Percentiles rank a stretch among this genome's conserved stretches.
These are phyloP conservation scores for Sclerotinia glacialis DNA, from an alignment of 2,329 filamentous ascomycete genomes.

Conservation along the genomic window DNA sequence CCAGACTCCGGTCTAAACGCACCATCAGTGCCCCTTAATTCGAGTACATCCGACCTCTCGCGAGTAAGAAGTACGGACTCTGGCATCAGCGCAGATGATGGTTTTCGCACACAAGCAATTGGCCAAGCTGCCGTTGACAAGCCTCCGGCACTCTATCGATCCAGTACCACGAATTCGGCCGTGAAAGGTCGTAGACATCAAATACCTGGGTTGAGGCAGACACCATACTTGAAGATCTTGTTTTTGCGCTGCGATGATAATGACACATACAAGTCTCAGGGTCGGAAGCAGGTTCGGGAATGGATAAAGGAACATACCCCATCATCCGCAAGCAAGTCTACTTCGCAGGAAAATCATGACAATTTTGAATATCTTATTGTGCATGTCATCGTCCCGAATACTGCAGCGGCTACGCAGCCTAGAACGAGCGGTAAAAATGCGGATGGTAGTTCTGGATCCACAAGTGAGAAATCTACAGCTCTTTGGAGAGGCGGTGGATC, in stretches of 20 bases:
- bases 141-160: conserved; percentile 27
- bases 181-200: conserved; percentile 74
- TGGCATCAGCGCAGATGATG: conserved; percentile 49
- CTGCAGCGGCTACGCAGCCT: conserved; percentile 74
- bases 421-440: conserved; percentile 55
- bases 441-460: conserved; percentile 50
- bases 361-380: conserved; percentile 94
- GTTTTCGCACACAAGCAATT: conserved; percentile 57
- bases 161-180: conserved; percentile 30
- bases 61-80: conserved; percentile 42
- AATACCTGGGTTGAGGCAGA: conserved; percentile 88
- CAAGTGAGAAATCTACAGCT: conserved; percentile 65
- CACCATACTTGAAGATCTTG: conserved; percentile 89
- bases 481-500: conserved; percentile 76
- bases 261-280: conserved; percentile 81
- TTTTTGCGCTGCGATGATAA: conserved; percentile 93
- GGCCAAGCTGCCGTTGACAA: conserved; percentile 41
- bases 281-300: conserved; percentile 76
- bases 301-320: conserved; percentile 82
- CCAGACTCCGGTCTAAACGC: conserved; percentile 45
- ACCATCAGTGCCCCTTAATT: conserved; percentile 39
- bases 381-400: conserved; percentile 88
- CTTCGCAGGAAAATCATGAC: conserved; percentile 86
- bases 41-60: conserved; percentile 38
- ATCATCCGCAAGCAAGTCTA: conserved; percentile 55